phyloP scores from a whole-genome alignment of 306 rosid species.

The Acacia melanoxylon region DNA sequence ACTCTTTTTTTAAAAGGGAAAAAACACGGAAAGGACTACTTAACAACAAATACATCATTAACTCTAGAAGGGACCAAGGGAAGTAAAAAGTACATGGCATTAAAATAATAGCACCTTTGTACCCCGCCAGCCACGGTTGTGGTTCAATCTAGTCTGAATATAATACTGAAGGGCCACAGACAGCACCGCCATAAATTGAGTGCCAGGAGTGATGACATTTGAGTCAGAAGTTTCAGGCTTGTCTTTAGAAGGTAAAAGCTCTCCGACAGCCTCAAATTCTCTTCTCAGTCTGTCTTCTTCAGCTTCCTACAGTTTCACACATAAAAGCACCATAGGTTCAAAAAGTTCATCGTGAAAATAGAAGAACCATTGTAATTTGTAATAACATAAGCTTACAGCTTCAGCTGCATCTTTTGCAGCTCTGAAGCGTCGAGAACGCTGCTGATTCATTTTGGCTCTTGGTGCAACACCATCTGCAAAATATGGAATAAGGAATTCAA shows the following conservation, averaged over 20 bases:
- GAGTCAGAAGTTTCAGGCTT: constrained; percentile 83
- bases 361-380: constrained; percentile 25
- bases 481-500: background rate
- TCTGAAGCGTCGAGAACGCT: constrained; percentile 93
- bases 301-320: constrained; percentile 69
- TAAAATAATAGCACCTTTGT: constrained; percentile 65
- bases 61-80: constrained; percentile 40
- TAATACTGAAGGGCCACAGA: constrained; percentile 93
- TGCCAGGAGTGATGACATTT: constrained; percentile 96
- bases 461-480: constrained; percentile 94
- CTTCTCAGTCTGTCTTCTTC: constrained; percentile 81
- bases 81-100: constrained; percentile 32
- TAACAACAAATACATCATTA: constrained; percentile 44
- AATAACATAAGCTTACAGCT: constrained; percentile 53
- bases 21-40: constrained; percentile 50
- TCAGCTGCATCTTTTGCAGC: constrained; percentile 98
- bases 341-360: constrained; percentile 13
- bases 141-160: constrained; percentile 77
- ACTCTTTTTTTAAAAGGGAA: constrained; percentile 41
- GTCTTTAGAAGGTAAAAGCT: constrained; percentile 52
- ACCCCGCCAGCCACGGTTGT: constrained; percentile 73
- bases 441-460: constrained; percentile 99
- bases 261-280: constrained; percentile 71
- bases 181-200: constrained; percentile 86
- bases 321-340: constrained; percentile 22